Conservation (phyloP, 192 early-diverging fungal genomes). For the Dimargaris cristalligena region DNA sequence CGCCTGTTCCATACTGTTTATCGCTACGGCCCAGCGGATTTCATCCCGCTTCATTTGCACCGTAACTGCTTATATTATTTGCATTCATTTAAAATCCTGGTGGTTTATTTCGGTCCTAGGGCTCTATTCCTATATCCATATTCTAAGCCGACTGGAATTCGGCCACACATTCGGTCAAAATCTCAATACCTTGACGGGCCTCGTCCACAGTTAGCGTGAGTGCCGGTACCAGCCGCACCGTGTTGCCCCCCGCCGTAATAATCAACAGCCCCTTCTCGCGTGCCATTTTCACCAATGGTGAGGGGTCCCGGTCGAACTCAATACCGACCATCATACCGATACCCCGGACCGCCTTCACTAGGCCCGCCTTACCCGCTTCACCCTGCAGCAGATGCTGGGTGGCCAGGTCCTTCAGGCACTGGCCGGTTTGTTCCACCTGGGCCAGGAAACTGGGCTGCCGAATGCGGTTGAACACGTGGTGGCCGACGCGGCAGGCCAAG, state of each 20-base stretch:
- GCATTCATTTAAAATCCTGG: no score
- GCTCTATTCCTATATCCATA: no score
- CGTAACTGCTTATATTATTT: no score
- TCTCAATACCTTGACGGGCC: constrained; percentile 49
- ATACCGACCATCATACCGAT: constrained; percentile 77
- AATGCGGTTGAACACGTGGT: constrained; percentile 54
- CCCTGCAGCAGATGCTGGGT: constrained; percentile 19
- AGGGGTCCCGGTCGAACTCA: constrained; percentile 52
- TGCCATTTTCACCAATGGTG: constrained; percentile 49
- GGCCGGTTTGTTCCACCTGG: constrained; percentile 45
- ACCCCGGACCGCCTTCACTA: constrained; percentile 66
- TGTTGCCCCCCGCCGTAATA: constrained; percentile 72
- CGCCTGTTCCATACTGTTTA: no score
- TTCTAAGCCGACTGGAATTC: constrained; percentile 16
- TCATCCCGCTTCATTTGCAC: no score
- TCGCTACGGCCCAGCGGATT: no score
- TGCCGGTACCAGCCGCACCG: constrained; percentile 83
- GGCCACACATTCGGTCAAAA: constrained; percentile 47
- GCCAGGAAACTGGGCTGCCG: constrained; percentile 50
- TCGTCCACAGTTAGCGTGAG: constrained; percentile 65
- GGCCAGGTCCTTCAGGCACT: constrained; percentile 37
- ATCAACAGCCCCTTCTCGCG: constrained; percentile 76
- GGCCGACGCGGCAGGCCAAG: constrained; percentile 71
- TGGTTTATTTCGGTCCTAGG: no score
- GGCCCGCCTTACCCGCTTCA: constrained; percentile 28